These are phyloP conservation scores for Candida argentea DNA, from an alignment of 805 yeast genomes.

Conservation along the genomic window DNA sequence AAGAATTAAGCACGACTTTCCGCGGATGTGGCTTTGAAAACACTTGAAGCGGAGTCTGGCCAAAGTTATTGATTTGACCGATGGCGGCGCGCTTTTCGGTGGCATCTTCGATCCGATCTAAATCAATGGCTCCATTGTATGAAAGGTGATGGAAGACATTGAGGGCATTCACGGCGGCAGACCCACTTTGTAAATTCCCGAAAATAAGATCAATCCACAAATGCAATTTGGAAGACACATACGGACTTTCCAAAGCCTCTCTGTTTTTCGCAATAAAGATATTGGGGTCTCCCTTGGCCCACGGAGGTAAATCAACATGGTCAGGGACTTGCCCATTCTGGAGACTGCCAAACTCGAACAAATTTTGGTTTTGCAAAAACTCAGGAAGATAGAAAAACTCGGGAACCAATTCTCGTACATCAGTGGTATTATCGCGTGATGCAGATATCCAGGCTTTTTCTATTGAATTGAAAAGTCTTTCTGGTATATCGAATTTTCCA, in stretches of 20 bases:
- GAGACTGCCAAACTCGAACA: slow-evolving; percentile 57
- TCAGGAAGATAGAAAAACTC: slow-evolving; percentile 82
- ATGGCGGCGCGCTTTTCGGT: slow-evolving; percentile 66
- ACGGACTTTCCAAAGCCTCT: slow-evolving; percentile 75
- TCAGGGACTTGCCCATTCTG: slow-evolving; percentile 53
- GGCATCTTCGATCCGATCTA: slow-evolving; percentile 65
- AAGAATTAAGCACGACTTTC: slow-evolving; percentile 27
- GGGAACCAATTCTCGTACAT: slow-evolving; percentile 80
- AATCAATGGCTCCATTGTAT: slow-evolving; percentile 73
- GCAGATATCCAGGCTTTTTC: slow-evolving; percentile 78
- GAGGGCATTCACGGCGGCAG: slow-evolving; percentile 50
- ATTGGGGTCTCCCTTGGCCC: slow-evolving; percentile 75
- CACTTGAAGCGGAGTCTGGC: slow-evolving; percentile 76
- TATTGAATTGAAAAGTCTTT: slow-evolving; percentile 64
- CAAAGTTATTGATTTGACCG: slow-evolving; percentile 84
- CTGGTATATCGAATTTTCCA: slow-evolving; percentile 84
- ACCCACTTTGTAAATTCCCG: slow-evolving; percentile 72
- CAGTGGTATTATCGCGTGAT: slow-evolving; percentile 70
- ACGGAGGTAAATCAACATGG: slow-evolving; percentile 66
- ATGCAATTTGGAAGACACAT: slow-evolving; percentile 66
- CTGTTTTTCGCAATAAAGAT: slow-evolving; percentile 66
- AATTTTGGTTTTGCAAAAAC: slow-evolving; percentile 54
- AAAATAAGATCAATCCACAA: slow-evolving; percentile 81
- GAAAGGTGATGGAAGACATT: slow-evolving; percentile 82
- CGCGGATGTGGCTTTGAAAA: slow-evolving; percentile 60